Conservation (phyloP, 345 rosid species). For the Euphorbia tirucalli region DNA sequence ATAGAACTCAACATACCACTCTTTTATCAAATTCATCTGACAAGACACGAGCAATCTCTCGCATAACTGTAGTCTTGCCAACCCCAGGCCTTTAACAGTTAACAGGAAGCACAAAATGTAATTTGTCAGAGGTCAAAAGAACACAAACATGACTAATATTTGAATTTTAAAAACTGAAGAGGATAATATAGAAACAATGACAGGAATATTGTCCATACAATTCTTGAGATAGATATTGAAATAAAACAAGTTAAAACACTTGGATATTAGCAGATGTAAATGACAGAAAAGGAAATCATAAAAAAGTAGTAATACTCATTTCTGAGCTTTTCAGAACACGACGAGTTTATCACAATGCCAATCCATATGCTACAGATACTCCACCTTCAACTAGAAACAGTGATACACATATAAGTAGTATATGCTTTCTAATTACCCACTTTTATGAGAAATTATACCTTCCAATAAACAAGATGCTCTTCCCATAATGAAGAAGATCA, state of each 20-base stretch:
- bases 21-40: conserved; percentile 59
- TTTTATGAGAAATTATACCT: conserved; percentile 30
- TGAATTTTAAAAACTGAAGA: not conserved
- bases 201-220: not conserved
- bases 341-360: not conserved
- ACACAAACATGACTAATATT: not conserved
- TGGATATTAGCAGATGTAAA: not conserved
- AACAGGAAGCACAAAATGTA: not conserved
- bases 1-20: conserved; percentile 44
- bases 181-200: not conserved
- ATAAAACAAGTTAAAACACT: not conserved
- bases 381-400: not conserved
- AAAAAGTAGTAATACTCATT: not conserved
- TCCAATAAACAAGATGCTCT: conserved; percentile 66
- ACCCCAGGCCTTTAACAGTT: conserved; percentile 52
- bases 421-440: not conserved
- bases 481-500: conserved; percentile 59
- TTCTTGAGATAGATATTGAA: not conserved
- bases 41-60: conserved; percentile 64
- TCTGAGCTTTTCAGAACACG: not conserved
- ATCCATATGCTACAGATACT: too few relatives aligned
- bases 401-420: not conserved
- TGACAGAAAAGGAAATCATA: not conserved
- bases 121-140: not conserved
- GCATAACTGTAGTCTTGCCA: conserved; percentile 70